Evolutionary conservation across 345 rosid species (phyloP), one percentile per base, ranked within the genome.

Genomic region (Murraya paniculata): DNA sequence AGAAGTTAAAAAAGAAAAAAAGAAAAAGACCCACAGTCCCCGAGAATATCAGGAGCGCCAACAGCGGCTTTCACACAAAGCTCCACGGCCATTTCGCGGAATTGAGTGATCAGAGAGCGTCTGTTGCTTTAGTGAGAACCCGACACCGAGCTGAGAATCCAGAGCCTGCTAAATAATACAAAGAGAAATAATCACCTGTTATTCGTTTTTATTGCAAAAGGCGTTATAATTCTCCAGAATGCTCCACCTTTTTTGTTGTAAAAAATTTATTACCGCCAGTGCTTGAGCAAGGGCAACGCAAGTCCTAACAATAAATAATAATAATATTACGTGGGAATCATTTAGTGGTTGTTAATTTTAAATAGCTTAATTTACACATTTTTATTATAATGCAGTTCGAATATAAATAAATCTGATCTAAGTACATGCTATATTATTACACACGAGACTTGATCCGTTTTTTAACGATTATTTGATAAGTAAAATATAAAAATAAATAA

Each of bases 11-110:
- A n/a, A n/a, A 16, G 38, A n/a, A 22, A 57, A 38, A 39, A 19
- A 19, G 74, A 19, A 70, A 14, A 64, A 16, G n/a, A 62, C 79
- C 6, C 87, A 95, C 97, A 95, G 84, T 95, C 99, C 79, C 97
- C 98, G 28, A 89, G 87, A 73, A 60, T 56, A 71, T 90, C 87
- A 50, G 94, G 93, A 9, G 91, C 94, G 41, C 95, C 98, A 36
- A 72, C 62, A 31, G 94, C 98, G 39, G 94, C 98, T 85, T 94
- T 94, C 71, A 90, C 99, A 73, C 93, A 90, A 74, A 96, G 68
- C 90, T 95, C 98, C 68, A 93, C 56, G 77, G 90, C 85, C 98
- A 94, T 93, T 2, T 86, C 83, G 60, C 16, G 22, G 13, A 31
- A 3, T 31, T 38, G 4, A 68, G 36, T 19, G 38, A 0, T 14